phyloP scores from a whole-genome alignment of 75 land plant species.

The Cryptomeria japonica region DNA sequence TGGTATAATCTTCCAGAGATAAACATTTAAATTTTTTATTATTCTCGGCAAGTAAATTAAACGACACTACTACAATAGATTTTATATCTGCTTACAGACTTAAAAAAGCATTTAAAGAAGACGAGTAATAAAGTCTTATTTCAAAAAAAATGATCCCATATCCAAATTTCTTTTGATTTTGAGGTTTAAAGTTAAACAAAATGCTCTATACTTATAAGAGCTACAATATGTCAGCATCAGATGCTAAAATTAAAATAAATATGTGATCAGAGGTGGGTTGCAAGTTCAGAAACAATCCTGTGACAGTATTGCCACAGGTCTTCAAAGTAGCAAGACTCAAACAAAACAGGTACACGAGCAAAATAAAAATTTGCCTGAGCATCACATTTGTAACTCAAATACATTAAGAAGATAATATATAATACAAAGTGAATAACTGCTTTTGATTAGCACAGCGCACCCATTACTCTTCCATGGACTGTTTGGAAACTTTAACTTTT shows the following conservation, averaged over 20 bases:
- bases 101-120: too few relatives aligned
- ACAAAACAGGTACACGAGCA: not conserved
- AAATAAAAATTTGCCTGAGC: not conserved
- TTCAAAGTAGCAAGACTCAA: not conserved
- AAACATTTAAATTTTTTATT: too few relatives aligned
- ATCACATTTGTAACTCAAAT: not conserved
- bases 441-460: not conserved
- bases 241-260: not conserved
- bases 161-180: not conserved
- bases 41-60: too few relatives aligned
- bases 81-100: too few relatives aligned
- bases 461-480: slow-evolving; percentile 62
- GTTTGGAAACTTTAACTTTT: slow-evolving; percentile 63
- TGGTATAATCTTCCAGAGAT: too few relatives aligned
- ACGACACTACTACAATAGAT: too few relatives aligned
- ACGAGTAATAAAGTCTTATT: too few relatives aligned
- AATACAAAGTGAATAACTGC: not conserved
- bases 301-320: not conserved
- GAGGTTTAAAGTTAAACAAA: not conserved
- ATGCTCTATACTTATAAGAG: not conserved
- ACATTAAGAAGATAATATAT: not conserved
- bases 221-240: not conserved
- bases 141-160: not conserved
- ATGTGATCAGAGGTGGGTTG: not conserved
- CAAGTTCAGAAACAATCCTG: not conserved